These are phyloP conservation scores for Dactylis glomerata DNA, from an alignment of 176 grass and related monocot species.

Conservation along the genomic window DNA sequence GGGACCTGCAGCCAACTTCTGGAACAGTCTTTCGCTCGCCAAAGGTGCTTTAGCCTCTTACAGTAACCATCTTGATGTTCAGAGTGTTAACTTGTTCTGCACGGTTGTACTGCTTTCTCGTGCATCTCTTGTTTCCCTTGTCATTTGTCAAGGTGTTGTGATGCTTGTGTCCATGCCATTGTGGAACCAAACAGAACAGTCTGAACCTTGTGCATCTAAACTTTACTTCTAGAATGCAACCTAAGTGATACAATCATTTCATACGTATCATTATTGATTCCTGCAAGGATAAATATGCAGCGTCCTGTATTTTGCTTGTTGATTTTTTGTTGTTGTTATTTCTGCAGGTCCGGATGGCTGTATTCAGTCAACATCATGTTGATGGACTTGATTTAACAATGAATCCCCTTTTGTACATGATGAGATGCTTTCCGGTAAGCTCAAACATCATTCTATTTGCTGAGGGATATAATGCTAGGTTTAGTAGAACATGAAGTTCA, in stretches of 20 bases:
- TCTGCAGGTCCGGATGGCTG: slow-evolving; percentile 89
- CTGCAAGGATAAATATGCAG: neutral
- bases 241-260: too few species aligned
- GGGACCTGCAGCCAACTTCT: slow-evolving; percentile 96
- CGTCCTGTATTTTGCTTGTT: slow-evolving; percentile 14
- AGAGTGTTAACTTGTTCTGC: neutral
- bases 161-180: neutral
- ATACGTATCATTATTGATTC: neutral
- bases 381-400: slow-evolving; percentile 89
- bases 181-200: neutral
- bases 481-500: neutral
- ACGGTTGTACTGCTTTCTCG: neutral
- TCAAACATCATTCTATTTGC: neutral
- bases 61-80: neutral
- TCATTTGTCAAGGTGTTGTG: neutral
- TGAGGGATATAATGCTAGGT: neutral
- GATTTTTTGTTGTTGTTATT: slow-evolving; percentile 15
- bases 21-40: slow-evolving; percentile 90
- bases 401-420: slow-evolving; percentile 97
- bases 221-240: neutral
- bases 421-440: slow-evolving; percentile 90
- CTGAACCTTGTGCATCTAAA: neutral
- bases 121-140: neutral
- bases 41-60: slow-evolving; percentile 54
- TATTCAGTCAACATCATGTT: slow-evolving; percentile 98